Percentiles rank a stretch among this genome's conserved stretches.
These are phyloP conservation scores for Vigna angularis DNA, from an alignment of 306 rosid species.

Conservation along the genomic window DNA sequence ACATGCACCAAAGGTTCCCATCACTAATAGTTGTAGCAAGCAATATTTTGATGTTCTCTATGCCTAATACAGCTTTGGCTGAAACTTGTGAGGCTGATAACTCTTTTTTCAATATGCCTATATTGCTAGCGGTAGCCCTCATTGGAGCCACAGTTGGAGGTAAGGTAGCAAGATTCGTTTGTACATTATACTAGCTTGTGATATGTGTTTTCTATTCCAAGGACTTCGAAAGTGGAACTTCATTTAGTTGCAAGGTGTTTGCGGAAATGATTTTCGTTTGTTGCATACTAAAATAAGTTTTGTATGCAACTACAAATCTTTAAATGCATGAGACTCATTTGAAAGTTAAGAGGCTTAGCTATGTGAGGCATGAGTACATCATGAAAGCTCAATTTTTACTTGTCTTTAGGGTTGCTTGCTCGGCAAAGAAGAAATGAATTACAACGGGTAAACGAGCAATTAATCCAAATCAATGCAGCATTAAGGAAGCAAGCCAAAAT, in stretches of 20 bases:
- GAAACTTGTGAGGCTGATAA: slow-evolving; percentile 86
- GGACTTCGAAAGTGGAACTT: slow-evolving; percentile 7
- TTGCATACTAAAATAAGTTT: slow-evolving; percentile 12
- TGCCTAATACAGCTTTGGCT: slow-evolving; percentile 79
- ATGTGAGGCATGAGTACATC: slow-evolving; percentile 28
- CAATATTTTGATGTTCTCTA: slow-evolving; percentile 66
- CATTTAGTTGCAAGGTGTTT: background rate
- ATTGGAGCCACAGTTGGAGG: slow-evolving; percentile 99
- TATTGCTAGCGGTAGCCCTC: slow-evolving; percentile 85
- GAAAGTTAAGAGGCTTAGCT: slow-evolving; percentile 5
- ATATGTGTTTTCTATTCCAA: slow-evolving; percentile 5
- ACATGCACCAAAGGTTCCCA: slow-evolving; percentile 51
- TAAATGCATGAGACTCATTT: slow-evolving; percentile 4
- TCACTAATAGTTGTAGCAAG: slow-evolving; percentile 56
- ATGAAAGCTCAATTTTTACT: slow-evolving; percentile 33
- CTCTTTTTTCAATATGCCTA: slow-evolving; percentile 81
- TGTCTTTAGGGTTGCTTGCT: slow-evolving; percentile 74
- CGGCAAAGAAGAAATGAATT: slow-evolving; percentile 92
- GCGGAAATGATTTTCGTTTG: slow-evolving; percentile 16
- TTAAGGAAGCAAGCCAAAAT: slow-evolving; percentile 95
- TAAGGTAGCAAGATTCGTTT: slow-evolving; percentile 49
- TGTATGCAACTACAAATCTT: background rate
- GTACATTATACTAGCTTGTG: slow-evolving; percentile 23
- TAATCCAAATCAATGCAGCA: slow-evolving; percentile 88
- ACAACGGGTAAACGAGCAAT: slow-evolving; percentile 81